Base-by-base conservation (phyloP, 768 basidiomycete genomes). In the Candolleomyces eurysporus region DNA sequence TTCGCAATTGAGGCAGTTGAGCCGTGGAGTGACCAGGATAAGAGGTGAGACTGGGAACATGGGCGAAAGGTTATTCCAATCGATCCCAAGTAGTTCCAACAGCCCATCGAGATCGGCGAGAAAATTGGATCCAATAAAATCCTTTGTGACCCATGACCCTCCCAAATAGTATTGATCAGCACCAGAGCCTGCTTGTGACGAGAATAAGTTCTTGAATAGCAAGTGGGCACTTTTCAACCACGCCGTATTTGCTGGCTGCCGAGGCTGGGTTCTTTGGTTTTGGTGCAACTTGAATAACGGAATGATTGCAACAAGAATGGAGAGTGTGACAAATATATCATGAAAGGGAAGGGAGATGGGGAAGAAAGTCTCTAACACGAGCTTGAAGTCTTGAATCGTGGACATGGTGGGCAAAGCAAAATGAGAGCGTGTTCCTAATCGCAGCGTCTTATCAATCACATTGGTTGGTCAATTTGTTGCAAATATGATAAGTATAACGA, bases 191-290 rank as follows among this genome's bases (percentile, higher is more conserved):
- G 21, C 21, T 17, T 26, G n/a, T 3, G 36, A 19, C 31, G 6
- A n/a, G n/a, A 57, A 43, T 2, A 46, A 19, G 13, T 8, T 40
- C 2, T 7, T 46, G 22, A 30, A 46, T 14, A 48, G 14, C 42
- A 9, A 10, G 26, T 17, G 13, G n/a, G 56, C 56, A 4, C 5
- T 17, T 26, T 48, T 58, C 19, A 58, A 19, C 57, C 57, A 58
- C 1, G 57, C 57, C 2, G 57, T 58, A 31, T 58, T 46, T 46
- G 10, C 17, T 9, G 57, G 57, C 42, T 58, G 57, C 5, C 22
- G 57, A 22, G 57, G 57, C 17, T 58, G 21, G 22, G 14, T 58
- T 46, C 46, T 14, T 40, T 58, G 57, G 30, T 58, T 58, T 9
- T 31, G 22, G 46, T 58, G 57, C 8, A 58, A 45, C 32, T 22